These are phyloP conservation scores for Kodamaea kaohsiungensis DNA, from an alignment of 805 yeast genomes.

Conservation along the genomic window DNA sequence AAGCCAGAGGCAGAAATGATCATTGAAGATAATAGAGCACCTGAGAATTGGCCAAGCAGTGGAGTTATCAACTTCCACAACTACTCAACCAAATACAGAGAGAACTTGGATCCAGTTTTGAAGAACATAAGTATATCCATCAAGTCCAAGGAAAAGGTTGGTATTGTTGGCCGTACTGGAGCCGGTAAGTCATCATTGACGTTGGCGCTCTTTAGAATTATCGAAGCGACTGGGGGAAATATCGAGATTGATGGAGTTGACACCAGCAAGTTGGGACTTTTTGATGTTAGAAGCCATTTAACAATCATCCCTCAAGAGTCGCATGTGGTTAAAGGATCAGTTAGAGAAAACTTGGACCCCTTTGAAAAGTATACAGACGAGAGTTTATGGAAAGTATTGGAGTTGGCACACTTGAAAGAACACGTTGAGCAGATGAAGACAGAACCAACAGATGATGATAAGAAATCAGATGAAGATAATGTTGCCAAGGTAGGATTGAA, in stretches of 20 bases:
- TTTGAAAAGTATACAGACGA: constrained; percentile 64
- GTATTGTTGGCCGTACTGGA: constrained; percentile 91
- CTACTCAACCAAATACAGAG: constrained; percentile 81
- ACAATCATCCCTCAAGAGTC: constrained; percentile 95
- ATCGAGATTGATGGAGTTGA: constrained; percentile 72
- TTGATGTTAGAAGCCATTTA: constrained; percentile 71
- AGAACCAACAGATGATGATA: constrained; percentile 23
- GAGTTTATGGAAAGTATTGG: constrained; percentile 78
- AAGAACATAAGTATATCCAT: constrained; percentile 64
- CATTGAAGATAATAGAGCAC: constrained; percentile 37
- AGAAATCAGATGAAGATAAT: constrained; percentile 10
- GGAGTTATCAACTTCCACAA: constrained; percentile 69
- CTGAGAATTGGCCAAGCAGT: constrained; percentile 68
- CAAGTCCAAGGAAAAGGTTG: constrained; percentile 78
- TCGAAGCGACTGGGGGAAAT: constrained; percentile 69
- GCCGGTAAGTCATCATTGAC: constrained; percentile 78
- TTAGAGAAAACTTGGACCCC: constrained; percentile 87
- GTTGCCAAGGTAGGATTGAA: constrained; percentile 18
- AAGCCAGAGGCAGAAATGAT: constrained; percentile 47
- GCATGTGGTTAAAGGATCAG: constrained; percentile 84
- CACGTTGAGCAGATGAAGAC: constrained; percentile 60
- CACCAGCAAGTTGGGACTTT: constrained; percentile 67
- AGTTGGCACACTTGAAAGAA: constrained; percentile 71
- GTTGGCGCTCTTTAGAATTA: constrained; percentile 78
- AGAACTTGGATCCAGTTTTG: constrained; percentile 76